Evolutionary conservation across 1,284 basidiomycete genomes (phyloP).

Genomic region (Moniliophthora roreri): DNA sequence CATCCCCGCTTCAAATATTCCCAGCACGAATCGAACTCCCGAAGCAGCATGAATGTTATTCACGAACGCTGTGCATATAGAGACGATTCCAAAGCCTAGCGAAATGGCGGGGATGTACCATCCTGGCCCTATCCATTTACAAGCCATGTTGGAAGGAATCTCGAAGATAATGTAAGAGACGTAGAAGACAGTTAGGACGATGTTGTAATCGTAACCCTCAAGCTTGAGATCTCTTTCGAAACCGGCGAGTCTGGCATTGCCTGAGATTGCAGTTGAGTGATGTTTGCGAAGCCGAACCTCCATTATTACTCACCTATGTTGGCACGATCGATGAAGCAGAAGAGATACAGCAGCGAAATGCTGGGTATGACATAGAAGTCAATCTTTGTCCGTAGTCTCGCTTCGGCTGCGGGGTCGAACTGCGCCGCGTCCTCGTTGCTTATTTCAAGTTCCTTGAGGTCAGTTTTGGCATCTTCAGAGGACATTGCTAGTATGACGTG

Average conservation of each 20-base stretch:
- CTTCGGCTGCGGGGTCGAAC: not conserved
- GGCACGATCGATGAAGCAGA: slow-evolving; percentile 4
- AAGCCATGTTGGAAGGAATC: not conserved
- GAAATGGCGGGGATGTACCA: not conserved
- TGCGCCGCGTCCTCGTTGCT: not conserved
- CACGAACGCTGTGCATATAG: not conserved
- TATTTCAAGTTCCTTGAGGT: too few species aligned
- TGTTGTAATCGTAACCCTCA: slow-evolving; percentile 14
- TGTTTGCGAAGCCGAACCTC: not conserved
- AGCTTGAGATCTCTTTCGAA: slow-evolving; percentile 12
- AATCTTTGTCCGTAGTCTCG: not conserved
- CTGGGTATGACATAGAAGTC: not conserved
- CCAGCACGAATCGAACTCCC: not conserved
- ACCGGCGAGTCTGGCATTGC: slow-evolving; percentile 12
- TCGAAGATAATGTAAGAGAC: slow-evolving; percentile 4
- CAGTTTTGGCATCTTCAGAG: too few species aligned
- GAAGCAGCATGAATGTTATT: not conserved
- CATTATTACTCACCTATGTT: not conserved
- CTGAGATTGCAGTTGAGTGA: not conserved
- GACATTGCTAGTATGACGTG: too few species aligned
- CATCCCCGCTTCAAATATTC: not conserved
- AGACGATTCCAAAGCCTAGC: not conserved
- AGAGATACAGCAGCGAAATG: not conserved
- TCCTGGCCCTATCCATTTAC: not conserved
- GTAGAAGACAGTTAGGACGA: slow-evolving; percentile 7